Evolutionary conservation across 192 early-diverging fungal species (phyloP).

Genomic region (Diversispora eburnea): DNA sequence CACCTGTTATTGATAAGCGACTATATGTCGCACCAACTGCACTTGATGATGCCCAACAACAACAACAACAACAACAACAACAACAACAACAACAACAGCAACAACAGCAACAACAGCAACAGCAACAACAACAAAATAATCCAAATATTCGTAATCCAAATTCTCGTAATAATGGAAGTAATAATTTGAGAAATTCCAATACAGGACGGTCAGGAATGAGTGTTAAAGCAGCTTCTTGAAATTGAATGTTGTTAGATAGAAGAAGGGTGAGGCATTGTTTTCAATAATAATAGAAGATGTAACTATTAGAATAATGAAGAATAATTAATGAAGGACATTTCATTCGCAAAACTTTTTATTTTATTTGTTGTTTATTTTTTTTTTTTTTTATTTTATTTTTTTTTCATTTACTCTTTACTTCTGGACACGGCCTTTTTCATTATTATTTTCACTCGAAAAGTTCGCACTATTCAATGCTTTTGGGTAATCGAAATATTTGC

Average conservation of each 20-base stretch:
- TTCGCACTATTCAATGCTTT: background rate
- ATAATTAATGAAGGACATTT: background rate
- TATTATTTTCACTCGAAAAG: too few species aligned
- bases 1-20: conserved; percentile 91
- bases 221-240: conserved; percentile 29
- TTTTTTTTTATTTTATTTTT: conserved; percentile 20
- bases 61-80: conserved; percentile 39
- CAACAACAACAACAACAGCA: conserved; percentile 42
- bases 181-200: conserved; percentile 8
- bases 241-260: background rate
- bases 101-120: conserved; percentile 41
- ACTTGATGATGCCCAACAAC: conserved; percentile 59
- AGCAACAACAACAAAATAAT: conserved; percentile 38
- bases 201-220: conserved; percentile 12
- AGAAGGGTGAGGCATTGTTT: background rate
- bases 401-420: conserved; percentile 1
- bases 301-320: background rate
- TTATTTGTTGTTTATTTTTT: background rate
- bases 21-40: conserved; percentile 81
- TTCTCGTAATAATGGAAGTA: background rate
- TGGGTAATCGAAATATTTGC: background rate
- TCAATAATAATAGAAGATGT: too few species aligned
- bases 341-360: too few species aligned
- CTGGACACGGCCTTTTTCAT: background rate
- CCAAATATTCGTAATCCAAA: conserved; percentile 35